These are phyloP conservation scores for Amborella trichopoda DNA, from an alignment of 164 flowering plant genomes.

Conservation along the genomic window DNA sequence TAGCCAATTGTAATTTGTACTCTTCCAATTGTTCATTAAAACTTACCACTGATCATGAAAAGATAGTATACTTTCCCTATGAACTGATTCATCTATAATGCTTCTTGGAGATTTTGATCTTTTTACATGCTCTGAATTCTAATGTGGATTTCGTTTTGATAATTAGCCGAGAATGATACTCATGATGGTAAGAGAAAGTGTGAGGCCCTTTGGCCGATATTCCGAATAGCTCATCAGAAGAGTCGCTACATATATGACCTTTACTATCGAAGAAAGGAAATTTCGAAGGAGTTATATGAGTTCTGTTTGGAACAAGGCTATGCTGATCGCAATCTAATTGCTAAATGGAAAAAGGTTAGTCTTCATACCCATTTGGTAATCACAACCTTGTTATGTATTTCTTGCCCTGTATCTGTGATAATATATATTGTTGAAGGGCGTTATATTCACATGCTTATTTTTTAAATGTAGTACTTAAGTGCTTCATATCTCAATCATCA, in stretches of 20 bases:
- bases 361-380: not conserved
- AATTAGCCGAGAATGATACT: slow-evolving; percentile 46
- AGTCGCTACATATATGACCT: slow-evolving; percentile 54
- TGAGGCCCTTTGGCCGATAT: slow-evolving; percentile 52
- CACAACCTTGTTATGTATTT: not conserved
- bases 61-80: too few relatives aligned
- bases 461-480: not conserved
- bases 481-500: not conserved
- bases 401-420: not conserved
- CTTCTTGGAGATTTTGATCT: too few relatives aligned
- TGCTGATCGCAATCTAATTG: slow-evolving; percentile 43
- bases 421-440: not conserved
- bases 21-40: too few relatives aligned
- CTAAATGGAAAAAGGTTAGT: slow-evolving; percentile 54
- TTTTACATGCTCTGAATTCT: too few relatives aligned
- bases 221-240: slow-evolving; percentile 45
- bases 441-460: not conserved
- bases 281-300: slow-evolving; percentile 44
- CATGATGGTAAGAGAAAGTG: slow-evolving; percentile 64
- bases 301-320: slow-evolving; percentile 59
- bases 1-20: too few relatives aligned
- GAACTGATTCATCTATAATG: too few relatives aligned
- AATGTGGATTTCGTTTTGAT: too few relatives aligned
- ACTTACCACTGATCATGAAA: too few relatives aligned
- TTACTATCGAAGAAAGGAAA: slow-evolving; percentile 44